Evolutionary conservation across 73 alveolate genomes (phyloP).

Genomic region (Diophrys sp.): DNA sequence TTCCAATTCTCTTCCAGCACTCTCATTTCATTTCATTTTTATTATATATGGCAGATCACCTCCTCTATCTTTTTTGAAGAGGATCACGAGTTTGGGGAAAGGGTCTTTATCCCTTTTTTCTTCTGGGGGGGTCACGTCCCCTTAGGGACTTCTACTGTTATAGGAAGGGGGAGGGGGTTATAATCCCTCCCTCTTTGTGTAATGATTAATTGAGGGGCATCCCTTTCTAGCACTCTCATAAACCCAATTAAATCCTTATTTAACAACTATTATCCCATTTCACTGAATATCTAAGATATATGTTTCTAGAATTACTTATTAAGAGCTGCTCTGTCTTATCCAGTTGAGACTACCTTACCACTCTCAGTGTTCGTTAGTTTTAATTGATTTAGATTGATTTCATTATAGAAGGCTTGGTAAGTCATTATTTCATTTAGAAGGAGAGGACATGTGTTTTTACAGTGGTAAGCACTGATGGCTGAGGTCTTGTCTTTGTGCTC

Average conservation of each 20-base stretch:
- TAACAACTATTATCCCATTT: background rate
- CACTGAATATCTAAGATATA: constrained; percentile 22
- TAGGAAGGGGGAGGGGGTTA: no score
- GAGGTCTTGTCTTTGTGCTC: constrained; percentile 15
- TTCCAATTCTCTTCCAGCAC: constrained; percentile 33
- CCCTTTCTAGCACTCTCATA: constrained; percentile 10
- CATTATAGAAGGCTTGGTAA: constrained; percentile 40
- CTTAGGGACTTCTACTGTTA: no score
- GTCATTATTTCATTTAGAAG: constrained; percentile 26
- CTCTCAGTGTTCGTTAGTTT: background rate
- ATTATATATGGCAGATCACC: no score
- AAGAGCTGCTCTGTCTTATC: constrained; percentile 26
- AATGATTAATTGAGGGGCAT: no score
- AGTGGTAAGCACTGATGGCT: constrained; percentile 32
- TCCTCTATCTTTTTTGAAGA: no score
- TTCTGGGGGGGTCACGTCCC: no score
- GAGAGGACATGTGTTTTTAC: constrained; percentile 16
- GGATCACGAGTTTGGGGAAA: no score
- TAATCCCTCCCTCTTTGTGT: no score
- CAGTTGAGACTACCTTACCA: constrained; percentile 13
- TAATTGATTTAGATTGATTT: constrained; percentile 29
- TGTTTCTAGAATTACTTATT: constrained; percentile 37
- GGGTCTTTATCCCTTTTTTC: no score
- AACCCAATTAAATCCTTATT: constrained; percentile 28
- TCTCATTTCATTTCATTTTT: no score